phyloP scores from a whole-genome alignment of 2,329 filamentous ascomycete genomes.

The Cladosporium sp. region DNA sequence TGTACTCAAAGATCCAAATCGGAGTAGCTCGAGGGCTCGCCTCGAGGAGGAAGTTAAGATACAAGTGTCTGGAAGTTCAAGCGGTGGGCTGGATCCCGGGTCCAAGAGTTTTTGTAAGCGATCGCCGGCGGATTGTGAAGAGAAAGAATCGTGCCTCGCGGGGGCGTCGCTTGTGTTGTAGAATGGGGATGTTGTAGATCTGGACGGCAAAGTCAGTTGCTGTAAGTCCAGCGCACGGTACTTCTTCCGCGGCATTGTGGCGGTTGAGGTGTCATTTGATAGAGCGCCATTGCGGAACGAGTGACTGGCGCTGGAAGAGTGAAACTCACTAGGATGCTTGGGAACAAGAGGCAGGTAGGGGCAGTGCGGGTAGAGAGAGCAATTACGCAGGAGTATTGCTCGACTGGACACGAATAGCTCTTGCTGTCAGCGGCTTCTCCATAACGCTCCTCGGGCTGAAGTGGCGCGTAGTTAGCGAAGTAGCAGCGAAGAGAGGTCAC shows the following conservation, averaged over 20 bases:
- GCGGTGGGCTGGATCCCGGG: background rate
- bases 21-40: slow-evolving; percentile 5
- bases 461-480: background rate
- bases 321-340: slow-evolving; percentile 1
- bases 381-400: background rate
- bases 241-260: slow-evolving; percentile 8
- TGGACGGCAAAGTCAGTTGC: slow-evolving; percentile 6
- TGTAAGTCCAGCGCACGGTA: slow-evolving; percentile 6
- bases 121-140: background rate
- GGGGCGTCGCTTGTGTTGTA: background rate
- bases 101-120: background rate
- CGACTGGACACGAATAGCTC: background rate
- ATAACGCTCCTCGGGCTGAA: background rate
- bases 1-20: slow-evolving; percentile 2
- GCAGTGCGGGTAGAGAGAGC: slow-evolving; percentile 3
- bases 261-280: background rate
- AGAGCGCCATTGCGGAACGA: background rate
- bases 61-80: slow-evolving; percentile 4
- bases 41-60: background rate
- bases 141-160: background rate
- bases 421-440: slow-evolving; percentile 6
- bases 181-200: slow-evolving; percentile 3
- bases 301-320: background rate
- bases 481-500: too few relatives aligned
- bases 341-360: background rate